These are phyloP conservation scores for Trifolium subterraneum DNA, from an alignment of 306 rosid species.

Conservation along the genomic window DNA sequence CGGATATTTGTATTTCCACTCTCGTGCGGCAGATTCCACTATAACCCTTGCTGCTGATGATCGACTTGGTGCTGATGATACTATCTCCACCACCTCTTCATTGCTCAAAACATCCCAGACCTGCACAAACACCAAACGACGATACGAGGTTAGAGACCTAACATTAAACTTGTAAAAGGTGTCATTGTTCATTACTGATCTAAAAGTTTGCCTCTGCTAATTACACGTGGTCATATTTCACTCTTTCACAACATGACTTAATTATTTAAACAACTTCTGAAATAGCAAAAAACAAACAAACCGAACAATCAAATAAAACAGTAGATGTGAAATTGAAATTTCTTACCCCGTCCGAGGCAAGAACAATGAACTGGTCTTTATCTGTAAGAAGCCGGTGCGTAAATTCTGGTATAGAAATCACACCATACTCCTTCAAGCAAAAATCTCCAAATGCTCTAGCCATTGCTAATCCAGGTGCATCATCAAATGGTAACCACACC, in stretches of 20 bases:
- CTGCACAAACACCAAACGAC: conserved; percentile 47
- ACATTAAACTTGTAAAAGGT: conserved; percentile 3
- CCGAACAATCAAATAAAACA: conserved; percentile 7
- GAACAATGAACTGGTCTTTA: conserved; percentile 84
- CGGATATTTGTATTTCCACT: conserved; percentile 90
- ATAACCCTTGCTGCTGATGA: conserved; percentile 75
- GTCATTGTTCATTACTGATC: too few species aligned
- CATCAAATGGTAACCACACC: conserved; percentile 94
- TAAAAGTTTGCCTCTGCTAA: too few species aligned
- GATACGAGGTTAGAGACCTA: conserved; percentile 11
- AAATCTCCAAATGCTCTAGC: conserved; percentile 98
- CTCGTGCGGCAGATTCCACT: conserved; percentile 88
- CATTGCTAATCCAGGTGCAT: conserved; percentile 99
- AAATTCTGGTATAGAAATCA: conserved; percentile 93
- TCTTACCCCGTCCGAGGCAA: conserved; percentile 96
- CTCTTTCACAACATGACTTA: too few species aligned
- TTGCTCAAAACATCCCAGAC: conserved; percentile 98
- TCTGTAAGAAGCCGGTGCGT: conserved; percentile 73
- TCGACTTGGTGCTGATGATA: conserved; percentile 70
- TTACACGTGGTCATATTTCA: too few species aligned
- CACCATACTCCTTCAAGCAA: conserved; percentile 95
- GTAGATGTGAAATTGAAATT: background rate
- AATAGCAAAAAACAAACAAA: background rate
- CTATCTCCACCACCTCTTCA: conserved; percentile 92
- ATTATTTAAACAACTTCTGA: too few species aligned